Evolutionary conservation across 2,329 filamentous ascomycete genomes (phyloP), one percentile per base, ranked within the genome.

Genomic region (Penicillium sp.): DNA sequence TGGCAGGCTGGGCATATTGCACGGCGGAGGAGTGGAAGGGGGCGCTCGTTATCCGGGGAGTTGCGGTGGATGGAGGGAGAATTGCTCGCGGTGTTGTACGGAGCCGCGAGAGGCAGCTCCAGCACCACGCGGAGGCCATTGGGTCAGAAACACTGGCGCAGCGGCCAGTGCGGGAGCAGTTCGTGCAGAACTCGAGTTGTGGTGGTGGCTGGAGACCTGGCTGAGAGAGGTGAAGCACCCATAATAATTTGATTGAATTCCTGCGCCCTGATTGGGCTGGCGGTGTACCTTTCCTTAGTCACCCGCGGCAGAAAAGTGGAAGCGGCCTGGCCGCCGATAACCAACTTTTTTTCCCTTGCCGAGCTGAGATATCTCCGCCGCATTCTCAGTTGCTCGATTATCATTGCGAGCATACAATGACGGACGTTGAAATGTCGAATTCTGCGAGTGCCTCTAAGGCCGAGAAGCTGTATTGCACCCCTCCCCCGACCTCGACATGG

Each of bases 111-210:
- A 81, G 71, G 65, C 77, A 80, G 68, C 75, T 73, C 75, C 77
- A 77, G 67, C 77, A 79, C 57, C 72, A 76, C 40, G 71, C 66
- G 44, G 75, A 76, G 58, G 76, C 75, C 78, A 81, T 81, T 60
- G 63, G n/a, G 39, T 51, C 52, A 48, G 30, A 37, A 39, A 47
- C 59, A 62, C 60, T 52, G 59, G 61, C 60, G 39, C 61, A 19
- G 39, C 30, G 51, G 56, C 59, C 57, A 59, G 59, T 52, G 51
- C 41, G 34, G 39, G 41, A 54, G n/a, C 43, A 52, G 52, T 59
- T 56, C 55, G 57, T 50, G 37, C 25, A 40, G 41, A 42, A 47
- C 41, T 36, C 30, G 41, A 47, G 35, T 44, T 41, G 45, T 43
- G 36, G 32, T 33, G 26, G 15, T 36, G 26, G 33, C 35, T 33